Evolutionary conservation across 805 yeast species (phyloP).

Genomic region (Priceomyces medius): DNA sequence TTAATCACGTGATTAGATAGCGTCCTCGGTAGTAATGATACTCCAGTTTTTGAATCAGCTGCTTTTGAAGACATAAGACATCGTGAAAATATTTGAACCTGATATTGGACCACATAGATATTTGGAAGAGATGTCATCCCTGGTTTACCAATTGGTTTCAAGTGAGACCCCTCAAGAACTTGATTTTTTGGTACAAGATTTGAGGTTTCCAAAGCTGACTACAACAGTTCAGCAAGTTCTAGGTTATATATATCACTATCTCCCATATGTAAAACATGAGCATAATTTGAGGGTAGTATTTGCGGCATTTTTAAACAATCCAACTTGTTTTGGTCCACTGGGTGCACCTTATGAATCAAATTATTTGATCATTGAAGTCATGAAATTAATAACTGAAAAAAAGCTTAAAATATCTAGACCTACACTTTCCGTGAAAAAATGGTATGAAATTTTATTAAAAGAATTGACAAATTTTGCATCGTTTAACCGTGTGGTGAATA

Average conservation of each 20-base stretch:
- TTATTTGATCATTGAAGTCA: slow-evolving; percentile 47
- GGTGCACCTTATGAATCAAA: slow-evolving; percentile 25
- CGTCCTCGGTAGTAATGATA: no score
- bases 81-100: no score
- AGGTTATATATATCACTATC: slow-evolving; percentile 50
- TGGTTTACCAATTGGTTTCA: no score
- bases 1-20: no score
- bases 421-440: slow-evolving; percentile 42
- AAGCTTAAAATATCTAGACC: slow-evolving; percentile 51
- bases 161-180: slow-evolving; percentile 45
- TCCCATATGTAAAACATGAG: slow-evolving; percentile 49
- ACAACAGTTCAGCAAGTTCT: slow-evolving; percentile 32
- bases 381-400: slow-evolving; percentile 43
- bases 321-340: slow-evolving; percentile 26
- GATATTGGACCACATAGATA: no score
- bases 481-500: slow-evolving; percentile 26
- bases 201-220: slow-evolving; percentile 38
- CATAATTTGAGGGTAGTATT: slow-evolving; percentile 46
- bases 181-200: slow-evolving; percentile 46
- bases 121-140: no score
- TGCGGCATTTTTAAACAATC: slow-evolving; percentile 44
- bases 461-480: slow-evolving; percentile 33
- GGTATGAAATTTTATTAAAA: slow-evolving; percentile 36
- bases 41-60: no score
- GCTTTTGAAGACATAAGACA: no score